A percentile compares a stretch with the other conserved stretches of the same genome.
Evolutionary conservation across 148 eudicot species (phyloP).

Genomic region (Rhododendron kiyosumense): DNA sequence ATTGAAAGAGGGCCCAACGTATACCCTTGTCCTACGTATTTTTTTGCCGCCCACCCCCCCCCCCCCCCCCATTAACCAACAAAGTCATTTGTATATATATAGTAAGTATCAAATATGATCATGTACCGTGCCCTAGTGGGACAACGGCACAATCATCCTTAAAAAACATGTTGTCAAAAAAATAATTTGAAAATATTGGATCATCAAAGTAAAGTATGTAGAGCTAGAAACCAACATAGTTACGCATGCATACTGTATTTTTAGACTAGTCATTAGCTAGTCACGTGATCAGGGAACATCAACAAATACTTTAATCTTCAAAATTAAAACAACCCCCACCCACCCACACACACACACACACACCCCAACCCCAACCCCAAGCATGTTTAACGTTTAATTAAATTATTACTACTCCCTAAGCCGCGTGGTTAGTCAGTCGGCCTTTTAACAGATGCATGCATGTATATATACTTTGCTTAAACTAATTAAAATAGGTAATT

Average conservation of each 20-base stretch:
- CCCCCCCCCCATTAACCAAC: background rate
- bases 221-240: constrained; percentile 20
- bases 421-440: too few relatives aligned
- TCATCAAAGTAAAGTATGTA: background rate
- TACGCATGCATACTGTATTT: background rate
- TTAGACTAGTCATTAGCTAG: background rate
- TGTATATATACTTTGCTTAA: too few relatives aligned
- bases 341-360: too few relatives aligned
- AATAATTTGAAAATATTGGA: background rate
- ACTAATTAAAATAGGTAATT: too few relatives aligned
- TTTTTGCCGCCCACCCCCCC: too few relatives aligned
- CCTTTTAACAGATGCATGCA: too few relatives aligned
- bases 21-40: background rate
- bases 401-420: too few relatives aligned
- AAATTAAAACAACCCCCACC: background rate
- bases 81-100: background rate
- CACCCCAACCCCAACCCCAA: too few relatives aligned
- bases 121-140: background rate
- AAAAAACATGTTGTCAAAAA: background rate
- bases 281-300: background rate
- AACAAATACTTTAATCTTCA: background rate
- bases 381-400: too few relatives aligned
- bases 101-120: too few relatives aligned
- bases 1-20: too few relatives aligned
- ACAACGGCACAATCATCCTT: background rate